Evolutionary conservation across 305 asterid species (phyloP).

Genomic region (Fraxinus sp.): DNA sequence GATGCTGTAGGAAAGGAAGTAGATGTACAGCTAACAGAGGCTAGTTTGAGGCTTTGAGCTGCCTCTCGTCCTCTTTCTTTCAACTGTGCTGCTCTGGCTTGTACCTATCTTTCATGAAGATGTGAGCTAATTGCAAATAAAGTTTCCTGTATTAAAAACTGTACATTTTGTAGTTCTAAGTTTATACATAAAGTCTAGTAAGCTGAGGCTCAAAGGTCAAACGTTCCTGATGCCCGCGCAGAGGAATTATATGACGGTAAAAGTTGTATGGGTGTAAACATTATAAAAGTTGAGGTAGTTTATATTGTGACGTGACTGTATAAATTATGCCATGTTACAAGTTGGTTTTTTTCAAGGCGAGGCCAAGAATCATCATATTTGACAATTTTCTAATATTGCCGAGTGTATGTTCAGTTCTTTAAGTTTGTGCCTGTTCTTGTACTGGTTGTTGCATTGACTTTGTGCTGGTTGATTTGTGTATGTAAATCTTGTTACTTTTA

Average conservation of each 20-base stretch:
- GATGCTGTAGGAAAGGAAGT: slow-evolving; percentile 49
- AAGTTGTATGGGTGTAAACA: slow-evolving; percentile 51
- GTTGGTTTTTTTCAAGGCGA: slow-evolving; percentile 57
- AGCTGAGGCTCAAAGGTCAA: slow-evolving; percentile 51
- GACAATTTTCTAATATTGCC: neutral
- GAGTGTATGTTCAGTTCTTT: neutral
- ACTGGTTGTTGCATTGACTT: neutral
- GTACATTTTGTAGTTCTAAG: slow-evolving; percentile 78
- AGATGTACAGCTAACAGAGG: slow-evolving; percentile 92
- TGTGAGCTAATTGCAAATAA: slow-evolving; percentile 58
- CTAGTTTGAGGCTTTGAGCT: slow-evolving; percentile 48
- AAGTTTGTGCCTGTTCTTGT: neutral
- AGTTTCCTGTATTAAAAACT: slow-evolving; percentile 56
- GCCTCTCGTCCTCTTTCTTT: slow-evolving; percentile 37
- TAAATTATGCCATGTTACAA: slow-evolving; percentile 55
- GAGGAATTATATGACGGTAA: slow-evolving; percentile 34
- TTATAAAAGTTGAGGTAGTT: slow-evolving; percentile 57
- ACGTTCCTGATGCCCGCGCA: slow-evolving; percentile 43
- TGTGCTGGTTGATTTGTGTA: neutral
- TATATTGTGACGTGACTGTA: slow-evolving; percentile 51
- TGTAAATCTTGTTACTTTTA: neutral
- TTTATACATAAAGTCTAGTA: slow-evolving; percentile 62
- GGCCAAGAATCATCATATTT: slow-evolving; percentile 33
- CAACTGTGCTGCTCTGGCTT: slow-evolving; percentile 53
- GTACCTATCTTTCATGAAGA: slow-evolving; percentile 38